These are phyloP conservation scores for Eruca vesicaria DNA, from an alignment of 441 rosid species.

Conservation along the genomic window DNA sequence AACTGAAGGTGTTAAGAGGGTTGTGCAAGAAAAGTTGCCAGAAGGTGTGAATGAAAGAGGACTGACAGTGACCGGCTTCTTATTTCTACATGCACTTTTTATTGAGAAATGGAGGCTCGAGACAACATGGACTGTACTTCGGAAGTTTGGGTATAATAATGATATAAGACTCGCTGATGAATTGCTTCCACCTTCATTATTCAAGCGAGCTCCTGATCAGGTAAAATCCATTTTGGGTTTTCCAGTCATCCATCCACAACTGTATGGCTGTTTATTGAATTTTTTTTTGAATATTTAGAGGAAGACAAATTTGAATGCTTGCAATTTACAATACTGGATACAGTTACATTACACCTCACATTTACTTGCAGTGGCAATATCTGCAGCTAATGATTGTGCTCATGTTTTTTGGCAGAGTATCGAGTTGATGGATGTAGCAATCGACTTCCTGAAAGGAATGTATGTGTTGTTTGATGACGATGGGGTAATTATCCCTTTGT, in stretches of 20 bases:
- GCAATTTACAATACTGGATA: constrained; percentile 43
- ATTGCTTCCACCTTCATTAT: constrained; percentile 62
- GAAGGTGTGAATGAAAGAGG: constrained; percentile 95
- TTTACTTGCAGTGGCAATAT: not conserved
- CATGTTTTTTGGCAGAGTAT: constrained; percentile 52
- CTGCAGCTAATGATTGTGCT: constrained; percentile 17
- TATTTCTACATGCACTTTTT: constrained; percentile 91
- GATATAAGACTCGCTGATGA: constrained; percentile 89
- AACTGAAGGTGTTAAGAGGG: constrained; percentile 85
- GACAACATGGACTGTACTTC: constrained; percentile 90
- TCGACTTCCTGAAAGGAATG: constrained; percentile 69
- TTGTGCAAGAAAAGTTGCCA: constrained; percentile 81
- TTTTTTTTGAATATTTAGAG: not conserved
- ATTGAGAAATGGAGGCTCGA: constrained; percentile 95
- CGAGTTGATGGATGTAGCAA: constrained; percentile 78
- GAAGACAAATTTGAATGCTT: constrained; percentile 47
- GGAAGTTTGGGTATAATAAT: constrained; percentile 92
- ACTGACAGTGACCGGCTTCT: constrained; percentile 88
- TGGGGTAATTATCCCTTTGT: constrained; percentile 42
- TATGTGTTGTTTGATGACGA: constrained; percentile 74
- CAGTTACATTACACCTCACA: not conserved
- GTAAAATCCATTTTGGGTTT: constrained; percentile 38
- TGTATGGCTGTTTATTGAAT: not conserved
- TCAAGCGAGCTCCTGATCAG: constrained; percentile 87
- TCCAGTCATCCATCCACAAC: not conserved